These are phyloP conservation scores for Nepenthes gracilis DNA, from an alignment of 148 eudicot genomes.

Conservation along the genomic window DNA sequence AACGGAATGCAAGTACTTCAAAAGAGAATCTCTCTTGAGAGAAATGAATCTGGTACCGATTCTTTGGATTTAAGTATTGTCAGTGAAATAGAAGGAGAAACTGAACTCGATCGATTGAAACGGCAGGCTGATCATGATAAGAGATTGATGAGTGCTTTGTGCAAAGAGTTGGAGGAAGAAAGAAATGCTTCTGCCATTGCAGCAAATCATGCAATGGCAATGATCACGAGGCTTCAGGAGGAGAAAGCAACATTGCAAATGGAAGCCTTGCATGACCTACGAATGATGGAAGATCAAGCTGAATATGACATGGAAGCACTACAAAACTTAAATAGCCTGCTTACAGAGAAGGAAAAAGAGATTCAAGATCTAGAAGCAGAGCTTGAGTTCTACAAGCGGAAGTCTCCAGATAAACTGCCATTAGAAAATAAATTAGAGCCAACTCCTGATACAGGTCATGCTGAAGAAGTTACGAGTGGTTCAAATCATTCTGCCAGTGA, in stretches of 20 bases:
- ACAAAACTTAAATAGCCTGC: conserved; percentile 54
- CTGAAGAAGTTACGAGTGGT: not conserved
- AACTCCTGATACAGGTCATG: conserved; percentile 11
- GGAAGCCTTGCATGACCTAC: conserved; percentile 87
- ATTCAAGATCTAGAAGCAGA: conserved; percentile 70
- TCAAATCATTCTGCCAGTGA: too few species aligned
- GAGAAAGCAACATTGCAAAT: conserved; percentile 87
- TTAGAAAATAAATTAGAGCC: conserved; percentile 18
- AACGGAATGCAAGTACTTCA: conserved; percentile 54
- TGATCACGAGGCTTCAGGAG: conserved; percentile 92
- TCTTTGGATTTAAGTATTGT: conserved; percentile 37
- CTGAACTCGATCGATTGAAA: conserved; percentile 51
- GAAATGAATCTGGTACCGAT: conserved; percentile 38
- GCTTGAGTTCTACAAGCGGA: conserved; percentile 40
- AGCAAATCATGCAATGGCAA: conserved; percentile 91
- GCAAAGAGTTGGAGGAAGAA: conserved; percentile 91
- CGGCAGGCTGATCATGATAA: conserved; percentile 84
- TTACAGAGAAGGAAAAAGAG: conserved; percentile 68
- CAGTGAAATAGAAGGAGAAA: conserved; percentile 91
- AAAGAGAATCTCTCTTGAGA: conserved; percentile 66
- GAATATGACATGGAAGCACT: conserved; percentile 84
- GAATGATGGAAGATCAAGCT: conserved; percentile 99
- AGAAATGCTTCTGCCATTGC: conserved; percentile 88
- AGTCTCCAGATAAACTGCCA: conserved; percentile 22
- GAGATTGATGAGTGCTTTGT: conserved; percentile 47